Base-by-base conservation (phyloP, 257 asterid genomes). In the Eustoma russellianum region DNA sequence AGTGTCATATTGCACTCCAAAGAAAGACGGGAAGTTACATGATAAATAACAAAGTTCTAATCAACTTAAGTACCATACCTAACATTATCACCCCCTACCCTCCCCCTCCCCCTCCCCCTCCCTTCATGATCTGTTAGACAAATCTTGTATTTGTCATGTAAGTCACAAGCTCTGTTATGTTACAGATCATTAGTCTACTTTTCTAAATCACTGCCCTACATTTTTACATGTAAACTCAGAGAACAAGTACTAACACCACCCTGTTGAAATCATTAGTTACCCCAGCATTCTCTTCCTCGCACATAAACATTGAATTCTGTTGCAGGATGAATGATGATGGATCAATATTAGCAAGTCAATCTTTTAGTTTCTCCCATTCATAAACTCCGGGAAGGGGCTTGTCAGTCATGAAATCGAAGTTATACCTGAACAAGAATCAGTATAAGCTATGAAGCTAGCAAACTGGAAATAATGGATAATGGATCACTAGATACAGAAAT, bases 151-250 rank as follows among this genome's bases (percentile, higher is more conserved):
- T 40, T 56, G 55, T 57, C 49, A 38, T 56, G 66, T 60, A 58
- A 58, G 51, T 63, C 66, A 48, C 63, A 62, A 60, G 67, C 68
- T 52, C 62, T 72, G 67, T 55, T 54, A 72, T 62, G 74, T 72
- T 72, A 72, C 74, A 72, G 78, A 67, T 67, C 78, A 72, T 63
- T 72, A 63, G 67, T 66, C 67, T 68, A 61, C 51, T 38, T 34
- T 24, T 59, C 69, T 58, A 56, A 56, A 70, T 40, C 53, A 56
- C 51, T 60, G 56, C 60, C 62, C 65, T 66, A 53, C 13, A 46
- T 33, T 60, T 66, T 67, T 63, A 66, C 67, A 67, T 66, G 67
- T 67, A 56, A 44, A 52, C 43, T 9, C 58, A 60, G 47, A 59
- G 55, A 59, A 28, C 49, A 55, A 48, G 48, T 52, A 61, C 55